These are phyloP conservation scores for Naganishia randhawae DNA, from an alignment of 768 basidiomycete species.

Conservation along the genomic window DNA sequence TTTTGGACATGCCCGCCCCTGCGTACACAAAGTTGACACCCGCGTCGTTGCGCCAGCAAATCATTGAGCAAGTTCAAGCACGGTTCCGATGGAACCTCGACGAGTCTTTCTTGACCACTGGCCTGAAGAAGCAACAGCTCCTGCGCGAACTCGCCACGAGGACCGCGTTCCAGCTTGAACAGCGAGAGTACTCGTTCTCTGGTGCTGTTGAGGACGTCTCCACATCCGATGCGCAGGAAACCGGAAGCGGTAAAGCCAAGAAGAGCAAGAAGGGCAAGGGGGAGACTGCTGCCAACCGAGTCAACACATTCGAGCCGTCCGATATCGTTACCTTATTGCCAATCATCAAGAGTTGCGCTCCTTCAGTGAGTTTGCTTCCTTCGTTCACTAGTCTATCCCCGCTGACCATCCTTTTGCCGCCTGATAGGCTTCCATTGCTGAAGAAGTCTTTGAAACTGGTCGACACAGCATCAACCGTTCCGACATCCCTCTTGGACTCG, in stretches of 20 bases:
- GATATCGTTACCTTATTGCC: constrained; percentile 53
- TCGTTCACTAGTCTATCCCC: constrained; percentile 7
- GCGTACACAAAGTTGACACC: constrained; percentile 51
- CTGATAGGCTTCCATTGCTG: constrained; percentile 50
- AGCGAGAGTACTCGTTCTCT: constrained; percentile 50
- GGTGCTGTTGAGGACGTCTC: constrained; percentile 15
- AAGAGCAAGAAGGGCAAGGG: constrained; percentile 29
- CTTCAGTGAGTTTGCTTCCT: constrained; percentile 41
- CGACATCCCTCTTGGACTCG: constrained; percentile 51
- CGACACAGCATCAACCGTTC: constrained; percentile 49
- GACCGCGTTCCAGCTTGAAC: constrained; percentile 52
- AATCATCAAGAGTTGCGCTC: constrained; percentile 50
- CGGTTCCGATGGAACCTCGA: constrained; percentile 52
- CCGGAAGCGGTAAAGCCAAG: constrained; percentile 3
- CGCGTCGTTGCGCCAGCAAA: constrained; percentile 41
- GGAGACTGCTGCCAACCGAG: background rate
- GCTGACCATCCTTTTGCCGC: constrained; percentile 5
- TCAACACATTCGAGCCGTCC: constrained; percentile 49
- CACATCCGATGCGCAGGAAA: constrained; percentile 26
- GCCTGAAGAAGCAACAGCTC: constrained; percentile 48
- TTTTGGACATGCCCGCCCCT: constrained; percentile 39
- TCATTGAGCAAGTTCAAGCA: constrained; percentile 45
- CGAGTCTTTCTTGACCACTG: constrained; percentile 37
- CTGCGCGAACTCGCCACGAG: constrained; percentile 52
- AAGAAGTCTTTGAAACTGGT: constrained; percentile 53